Evolutionary conservation across 2,329 filamentous ascomycete species (phyloP), one percentile per base, ranked within the genome.

Genomic region (Samsoniella hepiali): DNA sequence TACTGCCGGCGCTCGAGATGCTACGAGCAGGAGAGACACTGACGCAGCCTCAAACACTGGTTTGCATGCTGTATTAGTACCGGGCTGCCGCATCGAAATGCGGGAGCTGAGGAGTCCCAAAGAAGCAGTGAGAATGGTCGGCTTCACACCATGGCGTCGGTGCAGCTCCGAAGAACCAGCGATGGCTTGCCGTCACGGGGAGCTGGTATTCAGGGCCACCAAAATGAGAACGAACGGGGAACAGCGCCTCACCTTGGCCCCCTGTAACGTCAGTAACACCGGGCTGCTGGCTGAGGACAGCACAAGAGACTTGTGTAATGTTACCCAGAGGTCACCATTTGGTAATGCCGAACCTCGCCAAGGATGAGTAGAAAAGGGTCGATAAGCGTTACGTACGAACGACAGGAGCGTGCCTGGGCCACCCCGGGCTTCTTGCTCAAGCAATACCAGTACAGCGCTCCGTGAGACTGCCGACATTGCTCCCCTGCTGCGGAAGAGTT

Each of bases 351-450:
- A 53, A 47, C n/a, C 36, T 50, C 15, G 27, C 47, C 58, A 60
- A 44, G 47, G 22, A 50, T 51, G 34, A 32, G 45, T 34, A 15
- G 34, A 32, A 17, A n/a, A 36, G 5, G 15, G 15, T 51, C 58
- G 58, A 60, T 60, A 51, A 45, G 38, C n/a, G 50, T 54, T 54
- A 53, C 49, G 38, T 61, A 61, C 49, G 40, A 54, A 51, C 49
- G 29, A 51, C 22, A 31, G 34, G n/a, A 22, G 15, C 27, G 29
- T 22, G 27, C 29, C 38, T 32, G 29, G 15, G 17, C 42, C 29
- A n/a, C 10, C 17, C 27, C 42, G 11, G 9, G 22, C 40, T 42
- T 27, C 38, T 3, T n/a, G n/a, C 45, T 27, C 27, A 5, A 36
- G 31, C 11, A 13, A 42, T 15, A 38, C 15, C 27, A 3, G 49